Evolutionary conservation across 192 early-diverging fungal species (phyloP), one percentile per base, ranked within the genome.

Genomic region (Mortierella antarctica): DNA sequence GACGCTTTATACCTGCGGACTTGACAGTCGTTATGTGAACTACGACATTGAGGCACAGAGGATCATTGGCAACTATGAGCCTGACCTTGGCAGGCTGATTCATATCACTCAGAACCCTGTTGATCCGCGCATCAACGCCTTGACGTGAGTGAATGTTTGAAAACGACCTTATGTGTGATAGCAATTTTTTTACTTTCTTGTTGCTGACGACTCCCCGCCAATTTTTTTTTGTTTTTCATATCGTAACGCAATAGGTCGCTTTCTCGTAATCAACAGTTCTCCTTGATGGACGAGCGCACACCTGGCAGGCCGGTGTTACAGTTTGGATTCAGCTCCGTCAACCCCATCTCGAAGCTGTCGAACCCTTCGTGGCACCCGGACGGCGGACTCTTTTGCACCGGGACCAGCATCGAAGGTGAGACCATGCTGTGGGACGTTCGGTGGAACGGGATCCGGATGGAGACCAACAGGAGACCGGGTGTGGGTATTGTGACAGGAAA

Each of bases 341-440:
- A 50, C 11, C 55, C 31, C 4, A 20, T 54, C 0, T 72, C 70
- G 0, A 71, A 57, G 13, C 7, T 72, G 8, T 39, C 63, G 2
- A 39, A 46, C 4, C 77, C 77, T 1, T 68, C 77, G 5, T 80
- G 77, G 77, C 77, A 80, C 13, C 59, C 70, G 10, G 77, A 80
- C 6, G 77, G 77, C 8, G 77, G 70, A 0, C 59, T 80, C 17
- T 49, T 80, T 2, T 67, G 57, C 5, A 41, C 62, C 7, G 77
- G 77, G 1, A 61, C 65, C 13, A 48, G n/a, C 2, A 49, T 40
- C 0, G 49, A 72, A 0, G 77, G 77, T 4, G 10, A 51, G 4
- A 13, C 72, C 17, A 72, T 68, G 31, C 14, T 80, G 7, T 80
- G 77, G 77, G 77, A 80, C 52, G 65, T 80, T n/a, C 70, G 77